Base-by-base conservation (phyloP, 805 yeast genomes). In the Suhomyces sp. region DNA sequence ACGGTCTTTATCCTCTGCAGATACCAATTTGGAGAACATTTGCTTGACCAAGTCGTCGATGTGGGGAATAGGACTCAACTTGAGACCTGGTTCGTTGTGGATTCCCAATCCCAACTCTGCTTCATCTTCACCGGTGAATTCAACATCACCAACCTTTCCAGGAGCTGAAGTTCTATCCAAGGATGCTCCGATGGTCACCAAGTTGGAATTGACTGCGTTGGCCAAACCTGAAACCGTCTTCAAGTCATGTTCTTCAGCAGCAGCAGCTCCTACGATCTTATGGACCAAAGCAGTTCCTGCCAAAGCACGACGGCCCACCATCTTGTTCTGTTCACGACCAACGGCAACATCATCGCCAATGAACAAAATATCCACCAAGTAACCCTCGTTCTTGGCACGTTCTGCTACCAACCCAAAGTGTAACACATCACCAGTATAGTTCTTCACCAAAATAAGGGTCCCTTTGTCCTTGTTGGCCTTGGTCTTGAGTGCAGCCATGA, bases 261-360 rank as follows among this genome's bases (percentile, higher is more conserved):
- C 69, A 24, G 78, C 81, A 3, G 90, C 91, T 28, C 97, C 96
- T 14, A 84, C 75, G 35, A 82, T 68, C 60, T 90, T 90, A 63
- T 90, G 97, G 19, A 88, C 88, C 11, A 90, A 60, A 0, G 83
- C 79, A 2, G 96, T 88, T 25, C 96, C 98, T 0, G 97, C 95
- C 37, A 90, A 70, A 19, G 95, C 98, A 63, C 98, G 76, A 64
- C 97, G 77, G 13, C 97, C 97, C 32, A 91, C 97, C 69, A 85
- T 76, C 14, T 87, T 88, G 53, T 93, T 91, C 53, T 88, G 90
- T 18, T 81, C 73, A 49, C 83, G 72, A n/a, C 96, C 96, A 28
- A 91, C 96, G 6, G 96, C 88, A 18, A 88, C 96, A 58, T 90
- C 98, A 55, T 90, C 98, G 28, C 88, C 84, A 19, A 90, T 90